phyloP scores from a whole-genome alignment of 2,329 filamentous ascomycete species.

The Aspergillus sp. region DNA sequence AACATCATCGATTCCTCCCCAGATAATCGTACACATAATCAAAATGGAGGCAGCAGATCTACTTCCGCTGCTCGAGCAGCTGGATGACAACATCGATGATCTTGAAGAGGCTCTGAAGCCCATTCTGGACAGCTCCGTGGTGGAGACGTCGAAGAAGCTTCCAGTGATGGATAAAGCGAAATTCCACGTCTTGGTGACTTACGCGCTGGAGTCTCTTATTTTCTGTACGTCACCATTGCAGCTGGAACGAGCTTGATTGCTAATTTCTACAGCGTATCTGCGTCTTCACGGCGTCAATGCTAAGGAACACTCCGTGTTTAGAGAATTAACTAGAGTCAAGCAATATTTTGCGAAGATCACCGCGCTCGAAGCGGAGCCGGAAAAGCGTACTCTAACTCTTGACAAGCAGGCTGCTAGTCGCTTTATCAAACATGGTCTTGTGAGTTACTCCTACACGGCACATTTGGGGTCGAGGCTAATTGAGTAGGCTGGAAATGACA shows the following conservation, averaged over 20 bases:
- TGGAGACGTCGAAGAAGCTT: conserved; percentile 71
- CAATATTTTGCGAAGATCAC: conserved; percentile 95
- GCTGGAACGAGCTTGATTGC: conserved; percentile 7
- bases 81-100: conserved; percentile 77
- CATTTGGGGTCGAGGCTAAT: conserved; percentile 20
- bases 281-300: conserved; percentile 77
- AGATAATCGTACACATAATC: neutral
- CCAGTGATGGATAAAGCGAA: conserved; percentile 95
- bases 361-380: conserved; percentile 64
- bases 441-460: conserved; percentile 43
- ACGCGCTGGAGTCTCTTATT: conserved; percentile 85
- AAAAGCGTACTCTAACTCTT: conserved; percentile 59
- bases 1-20: conserved; percentile 9
- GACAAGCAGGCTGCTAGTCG: conserved; percentile 77
- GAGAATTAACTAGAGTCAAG: conserved; percentile 81
- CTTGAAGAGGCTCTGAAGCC: conserved; percentile 74
- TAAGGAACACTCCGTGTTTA: conserved; percentile 81
- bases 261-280: conserved; percentile 62
- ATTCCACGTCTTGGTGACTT: conserved; percentile 83
- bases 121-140: conserved; percentile 66
- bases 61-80: conserved; percentile 67
- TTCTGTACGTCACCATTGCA: conserved; percentile 64
- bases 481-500: conserved; percentile 51
- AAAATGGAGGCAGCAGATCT: conserved; percentile 62
- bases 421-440: conserved; percentile 80